phyloP scores from a whole-genome alignment of 257 asterid genomes.

The Nicotiana knightiana region DNA sequence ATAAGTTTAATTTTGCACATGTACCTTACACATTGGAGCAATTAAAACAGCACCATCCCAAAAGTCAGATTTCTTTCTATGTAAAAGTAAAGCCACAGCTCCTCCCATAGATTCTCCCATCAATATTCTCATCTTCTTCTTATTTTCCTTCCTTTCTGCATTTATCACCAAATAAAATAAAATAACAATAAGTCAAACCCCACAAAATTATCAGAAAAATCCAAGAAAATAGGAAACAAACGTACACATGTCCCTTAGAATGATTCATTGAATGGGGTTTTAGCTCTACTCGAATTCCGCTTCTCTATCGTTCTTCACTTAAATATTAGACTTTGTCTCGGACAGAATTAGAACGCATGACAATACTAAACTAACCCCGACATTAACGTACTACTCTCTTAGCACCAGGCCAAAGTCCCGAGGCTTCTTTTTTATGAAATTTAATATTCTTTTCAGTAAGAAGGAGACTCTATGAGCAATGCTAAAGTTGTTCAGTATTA shows the following conservation, averaged over 20 bases:
- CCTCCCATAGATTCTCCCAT: constrained; percentile 84
- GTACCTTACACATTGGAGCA: constrained; percentile 68
- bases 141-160: constrained; percentile 45
- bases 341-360: too few species aligned
- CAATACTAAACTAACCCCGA: too few species aligned
- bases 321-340: too few species aligned
- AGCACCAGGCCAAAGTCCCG: too few species aligned
- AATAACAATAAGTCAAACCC: neutral
- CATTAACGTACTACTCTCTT: too few species aligned
- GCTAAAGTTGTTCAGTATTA: too few species aligned
- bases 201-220: neutral
- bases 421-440: too few species aligned
- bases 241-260: neutral
- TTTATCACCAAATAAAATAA: neutral
- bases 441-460: too few species aligned
- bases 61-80: constrained; percentile 46
- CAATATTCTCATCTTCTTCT: constrained; percentile 49
- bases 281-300: neutral
- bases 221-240: neutral
- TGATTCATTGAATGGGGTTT: neutral
- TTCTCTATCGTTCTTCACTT: too few species aligned
- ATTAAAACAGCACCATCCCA: constrained; percentile 66
- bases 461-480: too few species aligned
- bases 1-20: neutral
- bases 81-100: constrained; percentile 48